Conservation (phyloP, 805 yeast species). For the Danielia reshetovae region DNA sequence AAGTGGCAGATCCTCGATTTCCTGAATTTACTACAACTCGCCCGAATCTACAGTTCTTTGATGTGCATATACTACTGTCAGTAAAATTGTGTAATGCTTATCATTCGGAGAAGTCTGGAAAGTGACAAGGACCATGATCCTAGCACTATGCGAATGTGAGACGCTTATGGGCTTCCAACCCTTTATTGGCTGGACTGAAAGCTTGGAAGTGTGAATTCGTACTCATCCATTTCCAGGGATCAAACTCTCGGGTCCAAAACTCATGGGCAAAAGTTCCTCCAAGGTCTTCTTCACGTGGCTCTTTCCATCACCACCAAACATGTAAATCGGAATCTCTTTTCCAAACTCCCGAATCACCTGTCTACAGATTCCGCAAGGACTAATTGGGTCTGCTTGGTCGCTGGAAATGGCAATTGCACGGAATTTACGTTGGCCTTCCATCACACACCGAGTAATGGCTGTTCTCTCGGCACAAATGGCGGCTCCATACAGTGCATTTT, state of each 20-base stretch:
- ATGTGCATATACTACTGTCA: too few species aligned
- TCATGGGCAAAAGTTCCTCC: conserved; percentile 67
- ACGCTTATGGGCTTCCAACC: too few species aligned
- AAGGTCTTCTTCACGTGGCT: conserved; percentile 43
- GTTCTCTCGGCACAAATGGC: conserved; percentile 41
- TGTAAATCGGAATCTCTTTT: conserved; percentile 52
- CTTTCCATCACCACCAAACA: conserved; percentile 59
- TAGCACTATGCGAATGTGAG: too few species aligned
- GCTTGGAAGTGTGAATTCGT: too few species aligned
- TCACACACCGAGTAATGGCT: conserved; percentile 29
- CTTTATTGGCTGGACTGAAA: too few species aligned
- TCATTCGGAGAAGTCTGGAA: too few species aligned
- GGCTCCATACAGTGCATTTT: conserved; percentile 83
- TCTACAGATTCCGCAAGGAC: conserved; percentile 95
- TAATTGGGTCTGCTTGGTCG: conserved; percentile 52
- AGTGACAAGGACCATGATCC: too few species aligned
- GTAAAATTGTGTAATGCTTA: too few species aligned
- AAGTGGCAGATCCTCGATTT: too few species aligned
- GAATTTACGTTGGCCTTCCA: conserved; percentile 40
- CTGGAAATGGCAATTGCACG: conserved; percentile 66
- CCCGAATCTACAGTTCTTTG: too few species aligned
- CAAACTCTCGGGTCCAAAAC: conserved; percentile 81
- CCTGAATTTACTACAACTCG: too few species aligned
- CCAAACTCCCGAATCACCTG: conserved; percentile 86
- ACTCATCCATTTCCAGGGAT: too few species aligned